Base-by-base conservation (phyloP, 2,329 filamentous ascomycete genomes). In the Phyllosticta ampelicida region DNA sequence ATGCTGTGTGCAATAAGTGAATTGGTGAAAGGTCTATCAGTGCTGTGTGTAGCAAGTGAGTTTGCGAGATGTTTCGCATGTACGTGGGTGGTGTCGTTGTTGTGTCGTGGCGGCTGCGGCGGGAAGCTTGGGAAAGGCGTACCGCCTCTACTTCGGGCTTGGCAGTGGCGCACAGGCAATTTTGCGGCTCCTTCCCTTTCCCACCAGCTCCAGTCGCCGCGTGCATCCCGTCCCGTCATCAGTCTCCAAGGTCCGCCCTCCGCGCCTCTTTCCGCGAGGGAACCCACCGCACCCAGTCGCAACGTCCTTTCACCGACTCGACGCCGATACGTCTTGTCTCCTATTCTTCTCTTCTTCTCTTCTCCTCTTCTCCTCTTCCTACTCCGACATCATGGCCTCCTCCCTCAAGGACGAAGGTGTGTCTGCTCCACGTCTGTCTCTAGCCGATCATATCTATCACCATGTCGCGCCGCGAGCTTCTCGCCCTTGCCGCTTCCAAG, bases 381-480 rank as follows among this genome's bases (percentile, higher is more conserved):
- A 4, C 23, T 26, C 23, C 23, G 23, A 26, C 52, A 51, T 50
- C 62, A 73, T 73, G 70, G 67, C 67, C 55, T 68, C 65, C 62
- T 58, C 63, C 63, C 62, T 65, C 18, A 67, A 64, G 56, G 72
- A 74, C 48, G 71, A 74, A 59, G 64, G 70, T 73, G 63, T 67
- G 70, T 68, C 20, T 55, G 36, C 55, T 51, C 61, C 55, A 48
- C 26, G 18, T 51, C 53, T 53, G 48, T 53, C 19, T 21, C 53
- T 60, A 53, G 28, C 44, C 54, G 26, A 21, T 49, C 26, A 48
- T 55, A 51, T 53, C 53, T 49, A 50, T 48, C 36, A 30, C n/a
- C 58, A 58, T 51, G 50, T 53, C 49, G 48, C 53, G 48, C 48
- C 44, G 28, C 49, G 59, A 52, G 49, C 44, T 61, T 16, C 28